Base-by-base conservation (phyloP, 2,329 filamentous ascomycete species). In the Mollisia scopiformis region DNA sequence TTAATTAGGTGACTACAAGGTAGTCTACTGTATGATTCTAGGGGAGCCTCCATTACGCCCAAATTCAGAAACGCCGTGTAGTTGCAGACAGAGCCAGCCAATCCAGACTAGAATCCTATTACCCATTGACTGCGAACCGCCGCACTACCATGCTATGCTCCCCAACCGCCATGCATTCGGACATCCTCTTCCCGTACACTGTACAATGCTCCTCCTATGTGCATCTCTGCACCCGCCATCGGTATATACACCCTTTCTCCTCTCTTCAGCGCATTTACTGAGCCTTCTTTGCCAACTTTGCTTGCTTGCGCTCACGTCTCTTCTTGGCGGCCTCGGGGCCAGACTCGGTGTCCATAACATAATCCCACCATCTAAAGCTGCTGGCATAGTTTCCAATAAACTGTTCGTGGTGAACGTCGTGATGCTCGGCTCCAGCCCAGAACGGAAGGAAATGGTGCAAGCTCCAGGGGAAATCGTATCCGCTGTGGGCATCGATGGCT, bases 321-420 rank as follows among this genome's bases (percentile, higher is more conserved):
- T 84, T 85, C 87, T 93, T 93, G 71, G 90, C 85, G 41, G 94
- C 92, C 77, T 96, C 94, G 37, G 91, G 86, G 56, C 91, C 92
- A 66, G 92, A 92, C 84, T 99, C 94, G 64, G 95, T 99, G 78
- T 97, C 93, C 68, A 98, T 84, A 70, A 88, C 76, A 76, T 90
- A 96, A 80, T 99, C 95, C 95, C 95, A 99, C 95, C 95, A 99
- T 77, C 94, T 87, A 87, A 99, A 99, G 82, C 92, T 96, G 75
- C 93, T 97, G 55, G 94, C 83, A 76, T 98, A 99, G 83, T 99
- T 99, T 71, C 95, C 95, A 66, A 99, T 93, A 80, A 99, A 99
- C 75, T 93, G 92, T 82, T 99, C 95, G 80, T 99, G 95, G 80
- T 99, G 95, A 47, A 93, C 82, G 74, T 99, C 95, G 80, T 99